Evolutionary conservation across 805 yeast genomes (phyloP), one percentile per base, ranked within the genome.

Genomic region (Cyberlindnera amylophila): DNA sequence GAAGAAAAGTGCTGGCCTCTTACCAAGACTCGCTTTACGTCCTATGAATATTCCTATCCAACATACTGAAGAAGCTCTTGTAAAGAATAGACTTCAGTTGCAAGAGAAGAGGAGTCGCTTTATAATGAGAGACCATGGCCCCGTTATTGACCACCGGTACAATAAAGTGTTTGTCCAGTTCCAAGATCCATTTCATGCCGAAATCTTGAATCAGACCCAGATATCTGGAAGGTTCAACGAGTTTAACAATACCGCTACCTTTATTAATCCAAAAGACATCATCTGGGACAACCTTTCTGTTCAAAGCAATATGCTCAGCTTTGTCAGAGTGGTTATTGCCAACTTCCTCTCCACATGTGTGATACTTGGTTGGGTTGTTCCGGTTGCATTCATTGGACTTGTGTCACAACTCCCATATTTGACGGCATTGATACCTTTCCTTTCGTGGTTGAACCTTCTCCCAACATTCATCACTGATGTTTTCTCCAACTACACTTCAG

Each of bases 331-430:
- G 13, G 56, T 68, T 3, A 30, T 70, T 4, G 80, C 83, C 0
- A 72, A 71, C 21, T 72, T 4, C 29, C 75, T 13, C 69, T 79
- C 41, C 58, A 77, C 51, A 8, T 46, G 69, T 1, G 64, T 86
- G 1, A 79, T 82, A 5, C 49, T 77, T 15, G 75, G 77, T 2
- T 89, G 95, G 82, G 86, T 87, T 1, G 61, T 88, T 1, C 96
- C 96, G 0, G 91, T 88, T 1, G 87, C 95, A 0, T 71, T 85
- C 44, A 79, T 87, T 14, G 89, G 91, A 0, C 63, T 87, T 24
- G 64, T 89, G 0, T 78, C 95, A 0, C 96, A 88, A 52, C 66
- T 82, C 3, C 86, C 90, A 0, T 74, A 79, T 47, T 58, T 86
- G 36, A 73, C 82, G 0, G 69, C 72, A 19, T 63, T 82, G 36